Base-by-base conservation (phyloP, 2,329 filamentous ascomycete genomes). In the Paraconiothyrium brasiliense region DNA sequence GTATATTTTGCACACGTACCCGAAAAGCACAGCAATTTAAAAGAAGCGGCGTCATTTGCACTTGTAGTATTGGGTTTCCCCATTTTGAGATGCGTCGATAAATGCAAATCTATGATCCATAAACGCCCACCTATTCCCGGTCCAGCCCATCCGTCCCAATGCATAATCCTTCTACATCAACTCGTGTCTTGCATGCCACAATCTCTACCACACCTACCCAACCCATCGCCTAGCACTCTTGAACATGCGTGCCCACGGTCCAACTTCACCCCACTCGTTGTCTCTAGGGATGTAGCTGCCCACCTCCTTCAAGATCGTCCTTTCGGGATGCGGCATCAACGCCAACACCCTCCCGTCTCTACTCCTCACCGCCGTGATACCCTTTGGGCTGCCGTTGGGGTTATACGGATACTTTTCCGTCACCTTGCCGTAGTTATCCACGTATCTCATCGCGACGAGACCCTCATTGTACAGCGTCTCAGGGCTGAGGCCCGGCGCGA, bases 261-360 rank as follows among this genome's bases (percentile, higher is more conserved):
- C 92, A 75, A 90, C 90, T 68, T 93, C 90, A 32, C 91, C 92
- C 91, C 91, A 94, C 64, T 89, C 84, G 68, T 86, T 79, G 13
- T 87, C 86, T 61, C 87, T 83, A 8, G 92, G 91, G 64, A 90
- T 82, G 78, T 90, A 97, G 77, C 91, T 94, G 51, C 85, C 88
- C 63, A 93, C 89, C 61, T 92, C 92, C 60, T 88, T 88, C 82
- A 96, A 82, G 61, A 97, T 89, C 16, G 92, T 96, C n/a, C 93
- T 87, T 82, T 97, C 93, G 0, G 93, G 93, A 78, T 97, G 93
- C 63, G 94, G 94, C 93, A 97, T 97, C 82, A 97, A 87, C 7
- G 93, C 93, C 68, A 97, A 79, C 1, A 96, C 92, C 60, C 92
- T 86, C 13, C 93, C 93, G 74, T 97, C 90, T 47, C 83, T 85